phyloP scores from a whole-genome alignment of 1,284 basidiomycete species.

The Prillingera fragicola region DNA sequence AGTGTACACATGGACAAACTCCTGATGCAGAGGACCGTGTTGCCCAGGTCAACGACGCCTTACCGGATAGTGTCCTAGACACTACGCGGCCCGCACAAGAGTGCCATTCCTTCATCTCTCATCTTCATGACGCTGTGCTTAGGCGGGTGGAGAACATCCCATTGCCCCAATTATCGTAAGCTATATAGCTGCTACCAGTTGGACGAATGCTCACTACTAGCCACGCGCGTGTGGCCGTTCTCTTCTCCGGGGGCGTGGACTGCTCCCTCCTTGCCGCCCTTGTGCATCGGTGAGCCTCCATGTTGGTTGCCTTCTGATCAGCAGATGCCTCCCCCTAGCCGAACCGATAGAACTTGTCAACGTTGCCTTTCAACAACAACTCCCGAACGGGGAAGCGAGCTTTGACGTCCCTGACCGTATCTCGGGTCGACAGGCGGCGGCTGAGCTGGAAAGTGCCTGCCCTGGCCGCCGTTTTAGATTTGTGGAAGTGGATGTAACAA shows the following conservation, averaged over 20 bases:
- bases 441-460: slow-evolving; percentile 66
- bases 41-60: too few relatives aligned
- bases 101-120: not conserved
- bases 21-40: too few relatives aligned
- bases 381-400: slow-evolving; percentile 49
- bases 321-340: slow-evolving; percentile 61
- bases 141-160: slow-evolving; percentile 51
- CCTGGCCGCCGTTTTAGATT: slow-evolving; percentile 83
- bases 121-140: slow-evolving; percentile 38
- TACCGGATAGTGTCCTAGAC: too few relatives aligned
- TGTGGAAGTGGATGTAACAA: slow-evolving; percentile 80
- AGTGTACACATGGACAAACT: not conserved
- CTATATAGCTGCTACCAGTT: not conserved
- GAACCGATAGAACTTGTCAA: slow-evolving; percentile 92
- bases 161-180: slow-evolving; percentile 17
- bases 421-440: slow-evolving; percentile 69
- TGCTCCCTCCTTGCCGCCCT: slow-evolving; percentile 77
- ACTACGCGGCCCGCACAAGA: too few relatives aligned
- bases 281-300: slow-evolving; percentile 58
- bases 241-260: slow-evolving; percentile 96
- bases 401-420: slow-evolving; percentile 77
- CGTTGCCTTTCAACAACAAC: slow-evolving; percentile 91
- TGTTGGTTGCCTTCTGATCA: slow-evolving; percentile 31
- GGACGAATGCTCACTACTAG: slow-evolving; percentile 7
- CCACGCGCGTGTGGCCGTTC: slow-evolving; percentile 64